These are phyloP conservation scores for Blastobotrys petasosporus DNA, from an alignment of 1,139 yeast species.

Conservation along the genomic window DNA sequence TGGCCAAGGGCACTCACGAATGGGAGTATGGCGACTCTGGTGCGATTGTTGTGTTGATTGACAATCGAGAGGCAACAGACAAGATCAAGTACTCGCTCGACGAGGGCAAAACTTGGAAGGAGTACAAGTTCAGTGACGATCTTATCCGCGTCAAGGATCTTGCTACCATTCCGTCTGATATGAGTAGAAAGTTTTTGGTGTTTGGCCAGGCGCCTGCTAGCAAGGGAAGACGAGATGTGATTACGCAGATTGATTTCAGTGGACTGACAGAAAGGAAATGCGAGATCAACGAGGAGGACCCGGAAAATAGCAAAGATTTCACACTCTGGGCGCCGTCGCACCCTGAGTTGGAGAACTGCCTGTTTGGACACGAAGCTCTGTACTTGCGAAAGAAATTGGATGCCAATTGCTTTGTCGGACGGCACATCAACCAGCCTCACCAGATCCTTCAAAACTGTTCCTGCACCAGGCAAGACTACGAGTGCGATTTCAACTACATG, in stretches of 20 bases:
- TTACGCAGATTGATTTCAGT: slow-evolving; percentile 65
- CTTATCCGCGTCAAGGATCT: slow-evolving; percentile 59
- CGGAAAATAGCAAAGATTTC: slow-evolving; percentile 57
- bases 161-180: slow-evolving; percentile 88
- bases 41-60: slow-evolving; percentile 68
- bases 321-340: slow-evolving; percentile 78
- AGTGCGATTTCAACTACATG: slow-evolving; percentile 83
- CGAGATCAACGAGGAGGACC: slow-evolving; percentile 53
- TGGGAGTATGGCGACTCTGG: slow-evolving; percentile 99
- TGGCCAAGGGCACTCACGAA: slow-evolving; percentile 65
- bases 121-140: slow-evolving; percentile 55
- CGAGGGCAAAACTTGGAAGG: slow-evolving; percentile 74
- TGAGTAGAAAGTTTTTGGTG: slow-evolving; percentile 66
- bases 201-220: slow-evolving; percentile 40
- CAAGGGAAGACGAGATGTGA: slow-evolving; percentile 39
- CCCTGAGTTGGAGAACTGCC: slow-evolving; percentile 55
- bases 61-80: slow-evolving; percentile 53
- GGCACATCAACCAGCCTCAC: slow-evolving; percentile 48
- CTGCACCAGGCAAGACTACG: slow-evolving; percentile 84
- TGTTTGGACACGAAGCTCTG: slow-evolving; percentile 82
- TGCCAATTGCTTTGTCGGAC: slow-evolving; percentile 74
- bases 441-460: slow-evolving; percentile 61
- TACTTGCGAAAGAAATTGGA: slow-evolving; percentile 67
- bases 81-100: slow-evolving; percentile 61
- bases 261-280: slow-evolving; percentile 63